These are phyloP conservation scores for Collybiopsis luxurians DNA, from an alignment of 768 basidiomycete species.

Conservation along the genomic window DNA sequence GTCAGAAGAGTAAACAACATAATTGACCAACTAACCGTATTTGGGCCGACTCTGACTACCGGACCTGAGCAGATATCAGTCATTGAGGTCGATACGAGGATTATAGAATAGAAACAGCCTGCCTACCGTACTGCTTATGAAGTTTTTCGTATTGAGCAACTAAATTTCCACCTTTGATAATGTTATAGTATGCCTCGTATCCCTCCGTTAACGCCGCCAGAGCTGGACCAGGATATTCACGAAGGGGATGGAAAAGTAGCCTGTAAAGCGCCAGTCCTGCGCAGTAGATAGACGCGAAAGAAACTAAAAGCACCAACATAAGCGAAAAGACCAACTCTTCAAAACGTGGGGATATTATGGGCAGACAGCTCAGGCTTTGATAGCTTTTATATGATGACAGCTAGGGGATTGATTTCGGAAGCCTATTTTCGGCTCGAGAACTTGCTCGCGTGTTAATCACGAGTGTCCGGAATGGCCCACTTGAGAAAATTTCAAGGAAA, in stretches of 20 bases:
- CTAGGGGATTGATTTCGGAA: too few relatives aligned
- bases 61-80: conserved; percentile 28
- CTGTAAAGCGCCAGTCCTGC: conserved; percentile 9
- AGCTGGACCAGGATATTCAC: conserved; percentile 27
- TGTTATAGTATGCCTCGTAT: conserved; percentile 26
- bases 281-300: too few relatives aligned
- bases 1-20: background rate
- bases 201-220: conserved; percentile 24
- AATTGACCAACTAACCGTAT: conserved; percentile 22
- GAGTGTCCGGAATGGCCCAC: too few relatives aligned
- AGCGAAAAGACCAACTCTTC: background rate
- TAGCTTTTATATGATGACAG: too few relatives aligned
- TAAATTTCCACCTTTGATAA: conserved; percentile 22
- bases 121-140: conserved; percentile 24
- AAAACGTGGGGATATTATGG: too few relatives aligned
- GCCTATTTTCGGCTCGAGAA: too few relatives aligned
- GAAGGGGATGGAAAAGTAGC: conserved; percentile 25
- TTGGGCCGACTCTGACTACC: too few relatives aligned
- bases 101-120: background rate
- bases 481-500: too few relatives aligned
- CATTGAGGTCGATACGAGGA: background rate
- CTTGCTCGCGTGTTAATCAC: too few relatives aligned
- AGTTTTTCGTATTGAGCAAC: conserved; percentile 23
- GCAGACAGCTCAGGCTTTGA: too few relatives aligned
- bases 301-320: background rate